Conservation (phyloP, 768 basidiomycete species). For the Suillus americanus region DNA sequence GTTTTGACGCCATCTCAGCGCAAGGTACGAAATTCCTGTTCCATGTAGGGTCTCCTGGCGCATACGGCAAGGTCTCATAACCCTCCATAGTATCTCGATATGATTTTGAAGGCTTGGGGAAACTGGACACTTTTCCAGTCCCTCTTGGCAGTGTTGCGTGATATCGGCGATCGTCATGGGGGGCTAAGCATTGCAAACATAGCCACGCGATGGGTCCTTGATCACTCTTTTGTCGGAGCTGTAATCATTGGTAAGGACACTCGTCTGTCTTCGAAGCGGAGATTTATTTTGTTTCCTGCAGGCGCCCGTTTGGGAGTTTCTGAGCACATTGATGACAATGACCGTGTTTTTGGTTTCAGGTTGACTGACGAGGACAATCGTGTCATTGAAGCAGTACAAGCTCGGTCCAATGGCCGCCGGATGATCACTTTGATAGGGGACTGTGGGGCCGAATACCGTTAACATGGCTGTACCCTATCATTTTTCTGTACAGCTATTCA, state of each 20-base stretch:
- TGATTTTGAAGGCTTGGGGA: conserved; percentile 81
- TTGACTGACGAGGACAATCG: conserved; percentile 56
- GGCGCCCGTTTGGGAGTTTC: conserved; percentile 75
- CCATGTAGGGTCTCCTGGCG: neutral
- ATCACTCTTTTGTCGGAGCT: conserved; percentile 75
- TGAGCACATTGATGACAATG: conserved; percentile 72
- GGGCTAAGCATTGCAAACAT: conserved; percentile 73
- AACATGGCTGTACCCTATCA: conserved; percentile 14
- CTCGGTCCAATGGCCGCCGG: conserved; percentile 55
- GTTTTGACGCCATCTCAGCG: conserved; percentile 78
- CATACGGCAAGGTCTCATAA: conserved; percentile 2
- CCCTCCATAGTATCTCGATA: conserved; percentile 70
- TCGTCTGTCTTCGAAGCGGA: conserved; percentile 9
- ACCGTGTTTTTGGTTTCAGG: conserved; percentile 55
- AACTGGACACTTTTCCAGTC: conserved; percentile 73
- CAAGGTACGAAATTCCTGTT: conserved; percentile 50
- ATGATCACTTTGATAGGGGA: conserved; percentile 75
- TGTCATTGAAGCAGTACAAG: conserved; percentile 64
- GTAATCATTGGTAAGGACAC: conserved; percentile 64
- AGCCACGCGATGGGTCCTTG: conserved; percentile 81
- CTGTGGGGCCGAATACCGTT: conserved; percentile 84
- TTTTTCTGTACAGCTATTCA: neutral
- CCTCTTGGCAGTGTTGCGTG: conserved; percentile 56
- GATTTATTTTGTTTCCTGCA: conserved; percentile 25
- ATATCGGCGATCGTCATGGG: conserved; percentile 66